phyloP scores from a whole-genome alignment of 78 protist genomes.

The Chrysochromulina tobinii region DNA sequence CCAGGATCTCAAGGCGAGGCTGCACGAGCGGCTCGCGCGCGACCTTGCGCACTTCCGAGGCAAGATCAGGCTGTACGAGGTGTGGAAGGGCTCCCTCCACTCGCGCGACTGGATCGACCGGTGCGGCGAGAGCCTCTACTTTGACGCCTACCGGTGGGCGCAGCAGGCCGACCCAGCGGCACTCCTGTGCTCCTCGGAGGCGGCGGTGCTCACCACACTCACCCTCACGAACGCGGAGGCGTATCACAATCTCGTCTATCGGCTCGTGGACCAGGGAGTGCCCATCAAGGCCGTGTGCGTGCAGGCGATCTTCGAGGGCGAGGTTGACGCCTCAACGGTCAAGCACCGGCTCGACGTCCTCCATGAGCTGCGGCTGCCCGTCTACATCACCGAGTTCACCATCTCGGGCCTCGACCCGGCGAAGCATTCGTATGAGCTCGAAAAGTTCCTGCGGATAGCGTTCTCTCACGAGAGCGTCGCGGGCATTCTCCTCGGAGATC shows the following conservation, averaged over 20 bases:
- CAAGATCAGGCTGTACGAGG: not conserved
- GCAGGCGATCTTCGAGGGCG: not conserved
- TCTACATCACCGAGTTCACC: not conserved
- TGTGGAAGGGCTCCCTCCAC: not conserved
- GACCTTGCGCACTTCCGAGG: not conserved
- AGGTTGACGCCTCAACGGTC: not conserved
- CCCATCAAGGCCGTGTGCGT: not conserved
- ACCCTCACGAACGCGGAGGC: not conserved
- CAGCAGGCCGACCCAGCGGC: not conserved
- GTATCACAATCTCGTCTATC: not conserved
- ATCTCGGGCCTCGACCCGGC: not conserved
- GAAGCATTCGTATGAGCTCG: not conserved
- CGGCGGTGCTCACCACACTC: not conserved
- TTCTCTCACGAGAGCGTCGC: not conserved
- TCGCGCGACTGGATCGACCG: not conserved
- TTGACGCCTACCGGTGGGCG: not conserved
- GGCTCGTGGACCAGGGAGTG: not conserved
- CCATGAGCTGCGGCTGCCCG: not conserved
- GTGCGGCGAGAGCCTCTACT: not conserved
- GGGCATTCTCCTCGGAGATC: not conserved
- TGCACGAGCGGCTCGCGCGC: not conserved
- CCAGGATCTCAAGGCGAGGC: not conserved
- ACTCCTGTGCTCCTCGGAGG: not conserved
- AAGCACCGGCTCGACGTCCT: slow-evolving; percentile 6
- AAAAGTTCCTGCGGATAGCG: not conserved